Conservation (phyloP, 192 early-diverging fungal species). For the Gaertneriomyces sp. region DNA sequence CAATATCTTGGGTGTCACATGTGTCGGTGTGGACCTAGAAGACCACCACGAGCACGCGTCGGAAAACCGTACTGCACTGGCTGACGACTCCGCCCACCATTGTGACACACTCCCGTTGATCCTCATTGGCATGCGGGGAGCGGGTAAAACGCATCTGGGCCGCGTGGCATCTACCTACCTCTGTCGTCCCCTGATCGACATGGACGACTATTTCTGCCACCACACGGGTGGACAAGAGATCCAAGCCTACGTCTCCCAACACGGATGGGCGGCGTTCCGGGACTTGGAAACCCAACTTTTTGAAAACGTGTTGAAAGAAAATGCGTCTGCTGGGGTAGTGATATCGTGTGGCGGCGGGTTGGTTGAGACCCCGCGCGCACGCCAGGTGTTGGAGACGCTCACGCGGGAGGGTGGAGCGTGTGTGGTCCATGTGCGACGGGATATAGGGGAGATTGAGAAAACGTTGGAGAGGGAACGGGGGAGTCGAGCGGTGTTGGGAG, state of each 20-base stretch:
- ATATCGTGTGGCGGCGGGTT: constrained; percentile 95
- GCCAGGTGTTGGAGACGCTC: constrained; percentile 10
- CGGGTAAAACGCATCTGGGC: constrained; percentile 89
- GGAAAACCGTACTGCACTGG: background rate
- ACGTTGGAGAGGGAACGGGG: background rate
- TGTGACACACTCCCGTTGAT: constrained; percentile 62
- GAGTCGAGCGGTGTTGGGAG: constrained; percentile 78
- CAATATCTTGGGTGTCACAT: constrained; percentile 65
- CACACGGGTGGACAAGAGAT: too few species aligned
- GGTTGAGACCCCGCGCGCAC: constrained; percentile 74
- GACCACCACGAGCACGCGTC: constrained; percentile 30
- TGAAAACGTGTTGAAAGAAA: constrained; percentile 51
- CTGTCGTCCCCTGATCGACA: constrained; percentile 76
- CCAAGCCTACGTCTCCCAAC: constrained; percentile 2
- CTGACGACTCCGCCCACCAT: constrained; percentile 3
- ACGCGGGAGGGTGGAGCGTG: too few species aligned
- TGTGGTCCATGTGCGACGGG: constrained; percentile 78
- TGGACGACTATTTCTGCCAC: constrained; percentile 68
- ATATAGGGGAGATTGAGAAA: constrained; percentile 30
- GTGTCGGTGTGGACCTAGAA: constrained; percentile 55
- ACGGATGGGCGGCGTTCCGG: constrained; percentile 88
- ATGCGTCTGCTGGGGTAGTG: constrained; percentile 57
- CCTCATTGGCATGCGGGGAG: constrained; percentile 98
- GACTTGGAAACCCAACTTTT: constrained; percentile 70
- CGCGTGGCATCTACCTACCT: constrained; percentile 64